These are phyloP conservation scores for Hura crepitans DNA, from an alignment of 441 rosid species.

Conservation along the genomic window DNA sequence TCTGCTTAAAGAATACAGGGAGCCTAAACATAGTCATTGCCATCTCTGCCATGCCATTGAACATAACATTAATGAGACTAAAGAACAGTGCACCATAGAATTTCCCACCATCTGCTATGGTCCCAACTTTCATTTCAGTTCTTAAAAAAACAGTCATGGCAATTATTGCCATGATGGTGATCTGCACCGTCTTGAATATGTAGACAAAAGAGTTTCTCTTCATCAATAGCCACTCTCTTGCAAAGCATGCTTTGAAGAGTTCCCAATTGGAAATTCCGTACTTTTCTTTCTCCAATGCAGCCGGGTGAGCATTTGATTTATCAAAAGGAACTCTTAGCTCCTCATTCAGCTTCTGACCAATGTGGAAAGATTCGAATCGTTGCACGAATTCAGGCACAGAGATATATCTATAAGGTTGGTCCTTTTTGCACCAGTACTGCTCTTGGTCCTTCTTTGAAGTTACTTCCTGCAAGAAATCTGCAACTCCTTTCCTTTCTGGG, in stretches of 20 bases:
- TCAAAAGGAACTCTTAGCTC: constrained; percentile 52
- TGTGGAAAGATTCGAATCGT: constrained; percentile 41
- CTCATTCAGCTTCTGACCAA: constrained; percentile 38
- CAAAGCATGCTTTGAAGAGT: constrained; percentile 60
- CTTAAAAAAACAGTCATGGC: constrained; percentile 55
- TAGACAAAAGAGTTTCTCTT: constrained; percentile 57
- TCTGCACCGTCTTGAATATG: constrained; percentile 57
- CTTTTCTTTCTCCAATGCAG: constrained; percentile 53
- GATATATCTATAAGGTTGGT: constrained; percentile 43
- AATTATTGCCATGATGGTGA: constrained; percentile 48
- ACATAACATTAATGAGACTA: constrained; percentile 65
- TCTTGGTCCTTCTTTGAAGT: constrained; percentile 66
- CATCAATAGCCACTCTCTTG: constrained; percentile 63
- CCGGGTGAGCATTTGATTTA: constrained; percentile 50
- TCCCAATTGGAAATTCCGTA: constrained; percentile 60
- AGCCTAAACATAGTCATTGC: constrained; percentile 59
- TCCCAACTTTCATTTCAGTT: constrained; percentile 46
- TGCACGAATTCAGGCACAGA: constrained; percentile 42
- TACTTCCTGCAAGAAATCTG: constrained; percentile 71
- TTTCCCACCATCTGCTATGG: constrained; percentile 32
- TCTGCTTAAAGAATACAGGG: constrained; percentile 60
- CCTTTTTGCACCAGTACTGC: constrained; percentile 52
- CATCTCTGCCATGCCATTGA: constrained; percentile 68
- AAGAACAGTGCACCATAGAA: constrained; percentile 63
- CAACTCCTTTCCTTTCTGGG: constrained; percentile 65